Percentiles rank a stretch among this genome's conserved stretches.
Evolutionary conservation across 768 basidiomycete species (phyloP).

Genomic region (Boletus sp.): DNA sequence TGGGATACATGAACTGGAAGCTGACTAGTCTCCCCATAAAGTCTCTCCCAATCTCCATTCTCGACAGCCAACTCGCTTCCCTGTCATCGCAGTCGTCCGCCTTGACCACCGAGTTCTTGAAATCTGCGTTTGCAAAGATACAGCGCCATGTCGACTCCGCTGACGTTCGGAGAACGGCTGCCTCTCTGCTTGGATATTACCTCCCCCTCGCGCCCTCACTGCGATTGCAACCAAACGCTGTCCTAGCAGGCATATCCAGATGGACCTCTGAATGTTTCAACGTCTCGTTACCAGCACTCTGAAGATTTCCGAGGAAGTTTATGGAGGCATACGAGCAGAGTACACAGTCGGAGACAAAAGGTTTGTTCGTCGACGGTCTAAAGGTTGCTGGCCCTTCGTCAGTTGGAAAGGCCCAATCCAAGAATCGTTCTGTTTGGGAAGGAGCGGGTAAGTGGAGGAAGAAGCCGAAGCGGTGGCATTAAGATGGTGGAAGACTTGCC

Average conservation of each 20-base stretch:
- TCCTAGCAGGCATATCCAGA: slow-evolving; percentile 56
- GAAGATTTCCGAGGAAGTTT: slow-evolving; percentile 24
- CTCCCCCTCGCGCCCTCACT: slow-evolving; percentile 49
- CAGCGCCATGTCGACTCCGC: slow-evolving; percentile 42
- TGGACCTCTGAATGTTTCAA: slow-evolving; percentile 46
- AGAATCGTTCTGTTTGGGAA: slow-evolving; percentile 28
- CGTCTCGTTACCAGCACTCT: slow-evolving; percentile 18
- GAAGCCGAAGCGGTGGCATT: slow-evolving; percentile 21
- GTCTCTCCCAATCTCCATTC: slow-evolving; percentile 38
- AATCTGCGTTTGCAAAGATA: slow-evolving; percentile 30
- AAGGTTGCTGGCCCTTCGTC: slow-evolving; percentile 11
- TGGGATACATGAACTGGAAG: slow-evolving; percentile 59
- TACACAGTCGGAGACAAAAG: slow-evolving; percentile 12
- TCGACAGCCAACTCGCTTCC: slow-evolving; percentile 12
- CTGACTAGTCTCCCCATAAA: slow-evolving; percentile 71
- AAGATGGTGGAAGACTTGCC: not conserved
- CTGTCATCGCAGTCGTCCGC: slow-evolving; percentile 13
- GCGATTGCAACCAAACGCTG: slow-evolving; percentile 38
- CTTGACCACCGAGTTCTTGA: slow-evolving; percentile 28
- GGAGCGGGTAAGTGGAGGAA: slow-evolving; percentile 11
- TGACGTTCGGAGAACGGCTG: slow-evolving; percentile 59
- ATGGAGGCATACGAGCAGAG: slow-evolving; percentile 21
- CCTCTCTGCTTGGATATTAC: slow-evolving; percentile 74
- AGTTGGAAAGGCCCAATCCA: slow-evolving; percentile 22
- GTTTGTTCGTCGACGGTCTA: slow-evolving; percentile 23